Conservation (phyloP, 2,329 filamentous ascomycete species). For the Lasiodiplodia gonubiensis region DNA sequence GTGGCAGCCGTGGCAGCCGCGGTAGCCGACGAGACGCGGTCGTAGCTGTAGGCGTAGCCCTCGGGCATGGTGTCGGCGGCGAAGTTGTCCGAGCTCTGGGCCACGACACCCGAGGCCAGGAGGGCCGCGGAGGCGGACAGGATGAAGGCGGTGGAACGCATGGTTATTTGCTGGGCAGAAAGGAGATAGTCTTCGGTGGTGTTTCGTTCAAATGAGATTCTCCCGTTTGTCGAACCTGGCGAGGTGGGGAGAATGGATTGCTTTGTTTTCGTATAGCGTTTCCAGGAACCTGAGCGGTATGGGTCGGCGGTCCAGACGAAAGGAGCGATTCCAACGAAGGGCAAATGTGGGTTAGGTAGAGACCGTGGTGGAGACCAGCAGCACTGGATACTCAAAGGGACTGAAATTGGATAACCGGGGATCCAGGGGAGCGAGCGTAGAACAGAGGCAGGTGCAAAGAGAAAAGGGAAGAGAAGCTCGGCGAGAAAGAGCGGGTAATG, state of each 20-base stretch:
- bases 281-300: neutral
- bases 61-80: constrained; percentile 29
- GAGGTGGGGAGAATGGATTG: neutral
- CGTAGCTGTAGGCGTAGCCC: constrained; percentile 18
- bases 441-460: constrained; percentile 14
- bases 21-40: neutral
- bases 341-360: constrained; percentile 9
- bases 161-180: constrained; percentile 1
- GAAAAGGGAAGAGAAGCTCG: neutral
- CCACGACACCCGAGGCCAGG: constrained; percentile 29
- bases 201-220: neutral
- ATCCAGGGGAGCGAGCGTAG: constrained; percentile 21
- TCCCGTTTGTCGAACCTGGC: no score
- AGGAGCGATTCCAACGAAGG: neutral
- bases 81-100: constrained; percentile 21
- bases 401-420: constrained; percentile 10
- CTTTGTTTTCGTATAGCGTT: neutral
- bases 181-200: neutral
- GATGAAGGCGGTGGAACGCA: constrained; percentile 30
- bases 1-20: no score
- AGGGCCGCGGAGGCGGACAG: constrained; percentile 25
- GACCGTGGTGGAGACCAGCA: constrained; percentile 18
- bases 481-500: neutral
- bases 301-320: neutral
- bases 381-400: constrained; percentile 16